Conservation (phyloP, 768 basidiomycete genomes). For the Hydnomerulius pinastri region DNA sequence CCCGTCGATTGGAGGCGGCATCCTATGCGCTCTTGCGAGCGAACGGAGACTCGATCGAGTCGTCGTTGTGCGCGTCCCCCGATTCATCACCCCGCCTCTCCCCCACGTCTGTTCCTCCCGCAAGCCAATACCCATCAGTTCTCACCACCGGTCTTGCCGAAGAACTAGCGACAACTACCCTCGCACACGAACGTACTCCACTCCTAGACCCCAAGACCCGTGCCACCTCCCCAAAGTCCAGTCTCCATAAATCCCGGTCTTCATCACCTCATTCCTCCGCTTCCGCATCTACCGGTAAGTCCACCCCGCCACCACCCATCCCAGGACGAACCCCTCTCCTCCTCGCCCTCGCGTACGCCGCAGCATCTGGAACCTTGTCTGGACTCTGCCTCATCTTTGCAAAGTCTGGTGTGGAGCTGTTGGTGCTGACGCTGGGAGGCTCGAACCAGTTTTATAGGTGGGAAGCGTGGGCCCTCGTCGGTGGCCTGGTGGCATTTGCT, state of each 20-base stretch:
- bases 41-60: not conserved
- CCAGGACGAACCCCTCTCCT: constrained; percentile 53
- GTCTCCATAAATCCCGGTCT: constrained; percentile 29
- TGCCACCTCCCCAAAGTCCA: constrained; percentile 29
- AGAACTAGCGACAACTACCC: constrained; percentile 26
- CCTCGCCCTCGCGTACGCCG: constrained; percentile 83
- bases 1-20: constrained; percentile 33
- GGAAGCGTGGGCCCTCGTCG: constrained; percentile 81
- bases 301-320: constrained; percentile 22
- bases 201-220: constrained; percentile 47
- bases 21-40: constrained; percentile 5
- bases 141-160: constrained; percentile 40
- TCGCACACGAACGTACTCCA: constrained; percentile 54
- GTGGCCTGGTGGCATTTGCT: constrained; percentile 72
- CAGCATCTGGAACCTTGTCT: constrained; percentile 83
- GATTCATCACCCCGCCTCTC: constrained; percentile 39
- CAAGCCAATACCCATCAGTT: constrained; percentile 31
- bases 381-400: constrained; percentile 94
- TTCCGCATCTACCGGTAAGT: constrained; percentile 17
- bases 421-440: constrained; percentile 74
- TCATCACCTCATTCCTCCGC: constrained; percentile 26
- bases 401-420: constrained; percentile 89
- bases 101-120: constrained; percentile 34
- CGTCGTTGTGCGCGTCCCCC: constrained; percentile 19
- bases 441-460: constrained; percentile 83